Evolutionary conservation across 192 early-diverging fungal species (phyloP).

Genomic region (Mortierella claussenii): DNA sequence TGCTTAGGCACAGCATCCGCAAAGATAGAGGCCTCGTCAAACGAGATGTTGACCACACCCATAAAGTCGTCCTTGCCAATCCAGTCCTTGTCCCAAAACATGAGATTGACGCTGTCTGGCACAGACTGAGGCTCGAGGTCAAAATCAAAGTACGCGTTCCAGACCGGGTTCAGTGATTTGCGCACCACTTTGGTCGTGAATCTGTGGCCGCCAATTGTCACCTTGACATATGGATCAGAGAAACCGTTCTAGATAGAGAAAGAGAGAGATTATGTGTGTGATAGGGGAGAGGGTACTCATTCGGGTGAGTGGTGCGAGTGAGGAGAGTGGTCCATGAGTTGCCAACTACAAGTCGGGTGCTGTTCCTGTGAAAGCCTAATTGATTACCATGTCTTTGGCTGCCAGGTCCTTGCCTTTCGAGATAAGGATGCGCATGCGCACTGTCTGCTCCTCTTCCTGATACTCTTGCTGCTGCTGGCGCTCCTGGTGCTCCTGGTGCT

Average conservation of each 20-base stretch:
- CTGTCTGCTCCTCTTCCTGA: too few species aligned
- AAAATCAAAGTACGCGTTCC: slow-evolving; percentile 71
- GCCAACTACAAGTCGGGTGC: too few species aligned
- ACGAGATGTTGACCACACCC: slow-evolving; percentile 67
- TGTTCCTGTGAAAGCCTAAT: too few species aligned
- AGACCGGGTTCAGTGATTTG: slow-evolving; percentile 74
- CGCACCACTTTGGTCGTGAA: slow-evolving; percentile 67
- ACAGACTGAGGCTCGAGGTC: slow-evolving; percentile 51
- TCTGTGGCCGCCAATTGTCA: slow-evolving; percentile 66
- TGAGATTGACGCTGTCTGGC: slow-evolving; percentile 54
- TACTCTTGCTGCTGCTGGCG: neutral
- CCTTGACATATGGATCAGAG: slow-evolving; percentile 56
- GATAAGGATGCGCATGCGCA: slow-evolving; percentile 45
- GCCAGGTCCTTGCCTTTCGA: slow-evolving; percentile 26
- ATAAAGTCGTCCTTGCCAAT: slow-evolving; percentile 71
- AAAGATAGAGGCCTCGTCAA: slow-evolving; percentile 62
- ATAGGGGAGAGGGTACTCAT: too few species aligned
- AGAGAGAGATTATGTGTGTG: too few species aligned
- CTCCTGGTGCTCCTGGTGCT: too few species aligned
- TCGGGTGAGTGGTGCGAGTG: too few species aligned
- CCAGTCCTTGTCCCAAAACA: slow-evolving; percentile 78
- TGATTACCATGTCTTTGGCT: slow-evolving; percentile 42
- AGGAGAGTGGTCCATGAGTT: too few species aligned
- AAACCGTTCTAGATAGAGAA: slow-evolving; percentile 52
- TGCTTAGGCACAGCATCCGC: slow-evolving; percentile 50